Conservation (phyloP, 2,329 filamentous ascomycete genomes). For the Akanthomyces uredinophilus region DNA sequence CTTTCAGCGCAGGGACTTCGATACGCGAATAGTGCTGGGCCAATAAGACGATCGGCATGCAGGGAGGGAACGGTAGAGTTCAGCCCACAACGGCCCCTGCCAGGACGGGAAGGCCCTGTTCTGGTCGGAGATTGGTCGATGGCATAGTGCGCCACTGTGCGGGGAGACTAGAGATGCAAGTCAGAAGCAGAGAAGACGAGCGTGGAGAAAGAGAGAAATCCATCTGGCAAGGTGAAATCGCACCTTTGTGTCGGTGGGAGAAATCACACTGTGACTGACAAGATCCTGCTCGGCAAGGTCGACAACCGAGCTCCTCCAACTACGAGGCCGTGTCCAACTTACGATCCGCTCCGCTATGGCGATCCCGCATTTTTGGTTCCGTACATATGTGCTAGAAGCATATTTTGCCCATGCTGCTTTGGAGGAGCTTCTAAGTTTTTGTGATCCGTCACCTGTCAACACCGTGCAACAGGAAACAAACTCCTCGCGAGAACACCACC, state of each 20-base stretch:
- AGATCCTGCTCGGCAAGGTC: not conserved
- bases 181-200: not conserved
- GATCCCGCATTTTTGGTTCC: not conserved
- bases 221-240: not conserved
- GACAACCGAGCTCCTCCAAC: not conserved
- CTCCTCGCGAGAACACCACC: not conserved
- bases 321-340: not conserved
- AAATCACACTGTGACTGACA: not conserved
- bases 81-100: slow-evolving; percentile 6
- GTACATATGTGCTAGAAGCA: not conserved
- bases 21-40: not conserved
- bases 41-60: not conserved
- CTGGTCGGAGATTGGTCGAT: slow-evolving; percentile 9
- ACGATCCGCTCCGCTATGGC: not conserved
- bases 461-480: not conserved
- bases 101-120: not conserved
- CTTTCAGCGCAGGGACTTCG: not conserved
- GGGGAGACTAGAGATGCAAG: not conserved
- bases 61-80: not conserved
- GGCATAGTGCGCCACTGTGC: slow-evolving; percentile 5
- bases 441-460: not conserved
- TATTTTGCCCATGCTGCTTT: not conserved
- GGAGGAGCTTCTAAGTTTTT: not conserved
- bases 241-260: not conserved
- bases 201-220: not conserved